A percentile compares a stretch with the other conserved stretches of the same genome.
Evolutionary conservation across 192 early-diverging fungal genomes (phyloP).

Genomic region (Linnemannia hyalina): DNA sequence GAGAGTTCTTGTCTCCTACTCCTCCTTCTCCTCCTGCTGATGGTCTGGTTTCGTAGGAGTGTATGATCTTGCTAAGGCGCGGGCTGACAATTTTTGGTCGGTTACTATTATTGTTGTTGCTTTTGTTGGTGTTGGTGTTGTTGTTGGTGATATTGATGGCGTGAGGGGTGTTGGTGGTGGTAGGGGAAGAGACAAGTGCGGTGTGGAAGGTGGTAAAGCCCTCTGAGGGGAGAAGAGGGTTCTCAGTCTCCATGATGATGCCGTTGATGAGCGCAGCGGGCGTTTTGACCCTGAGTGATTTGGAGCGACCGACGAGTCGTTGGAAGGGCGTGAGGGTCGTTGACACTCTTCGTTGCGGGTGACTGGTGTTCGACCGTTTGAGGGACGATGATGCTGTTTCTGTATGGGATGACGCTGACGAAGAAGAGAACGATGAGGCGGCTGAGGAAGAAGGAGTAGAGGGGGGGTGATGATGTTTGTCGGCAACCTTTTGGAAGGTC

Average conservation of each 20-base stretch:
- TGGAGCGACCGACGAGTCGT: slow-evolving; percentile 46
- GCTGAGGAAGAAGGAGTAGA: slow-evolving; percentile 4
- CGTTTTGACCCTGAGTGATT: slow-evolving; percentile 45
- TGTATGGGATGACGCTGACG: neutral
- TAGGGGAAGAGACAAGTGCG: neutral
- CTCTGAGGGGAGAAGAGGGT: slow-evolving; percentile 16
- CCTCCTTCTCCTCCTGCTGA: neutral
- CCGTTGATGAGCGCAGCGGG: neutral
- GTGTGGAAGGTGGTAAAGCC: slow-evolving; percentile 30
- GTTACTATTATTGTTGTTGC: neutral
- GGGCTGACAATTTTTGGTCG: slow-evolving; percentile 1
- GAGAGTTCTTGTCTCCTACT: slow-evolving; percentile 6
- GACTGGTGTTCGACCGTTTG: slow-evolving; percentile 35
- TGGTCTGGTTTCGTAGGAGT: slow-evolving; percentile 2
- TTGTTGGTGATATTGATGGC: neutral
- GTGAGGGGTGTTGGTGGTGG: neutral
- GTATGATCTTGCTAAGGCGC: slow-evolving; percentile 7
- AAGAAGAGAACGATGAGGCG: neutral
- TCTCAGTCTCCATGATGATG: slow-evolving; percentile 6
- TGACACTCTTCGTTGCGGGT: slow-evolving; percentile 9
- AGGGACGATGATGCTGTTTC: neutral
- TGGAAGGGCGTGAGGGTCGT: slow-evolving; percentile 32
- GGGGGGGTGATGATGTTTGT: neutral
- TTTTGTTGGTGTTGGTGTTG: neutral
- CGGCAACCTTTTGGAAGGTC: slow-evolving; percentile 15